Evolutionary conservation across 169 alveolate species (phyloP), one percentile per base, ranked within the genome.

Genomic region (Amoebophrya sp.): DNA sequence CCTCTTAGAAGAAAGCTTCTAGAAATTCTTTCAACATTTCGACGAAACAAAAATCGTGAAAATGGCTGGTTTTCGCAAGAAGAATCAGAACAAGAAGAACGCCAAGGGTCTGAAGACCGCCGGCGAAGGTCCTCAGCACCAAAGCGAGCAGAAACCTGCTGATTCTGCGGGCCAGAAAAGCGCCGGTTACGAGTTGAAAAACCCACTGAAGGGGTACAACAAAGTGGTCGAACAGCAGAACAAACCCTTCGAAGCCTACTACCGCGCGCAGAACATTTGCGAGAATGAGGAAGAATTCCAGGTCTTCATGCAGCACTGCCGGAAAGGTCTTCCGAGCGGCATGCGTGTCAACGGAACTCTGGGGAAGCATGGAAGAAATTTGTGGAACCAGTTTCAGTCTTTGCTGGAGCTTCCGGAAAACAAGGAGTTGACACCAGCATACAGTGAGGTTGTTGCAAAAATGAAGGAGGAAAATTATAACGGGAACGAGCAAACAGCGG

Each of bases 21-120:
- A n/a, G n/a, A n/a, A n/a, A n/a, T n/a, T n/a, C n/a, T n/a, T n/a
- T n/a, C n/a, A n/a, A n/a, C n/a, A n/a, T n/a, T n/a, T n/a, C n/a
- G n/a, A n/a, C n/a, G n/a, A n/a, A n/a, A n/a, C n/a, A n/a, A n/a
- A n/a, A n/a, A n/a, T 66, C 83, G 32, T 0, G 32, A 66, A 66
- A 25, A 66, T 66, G 83, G 83, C 35, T 25, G 1, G 39, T 18
- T 66, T 66, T 25, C 1, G 18, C 32, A 18, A n/a, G 39, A 66
- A 66, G 83, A 66, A 66, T n/a, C 83, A 66, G 32, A 66, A 66
- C 83, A 66, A 66, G 32, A 66, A 66, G 83, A 66, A 66, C 35
- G 29, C 83, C 38, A 66, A 66, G 35, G 83, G 83, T 2, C 83
- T 66, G 35, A 66, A 66, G 83, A 66, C 83, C 83, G 1, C 1